phyloP scores from a whole-genome alignment of 805 yeast species.

The Torulaspora franciscae region DNA sequence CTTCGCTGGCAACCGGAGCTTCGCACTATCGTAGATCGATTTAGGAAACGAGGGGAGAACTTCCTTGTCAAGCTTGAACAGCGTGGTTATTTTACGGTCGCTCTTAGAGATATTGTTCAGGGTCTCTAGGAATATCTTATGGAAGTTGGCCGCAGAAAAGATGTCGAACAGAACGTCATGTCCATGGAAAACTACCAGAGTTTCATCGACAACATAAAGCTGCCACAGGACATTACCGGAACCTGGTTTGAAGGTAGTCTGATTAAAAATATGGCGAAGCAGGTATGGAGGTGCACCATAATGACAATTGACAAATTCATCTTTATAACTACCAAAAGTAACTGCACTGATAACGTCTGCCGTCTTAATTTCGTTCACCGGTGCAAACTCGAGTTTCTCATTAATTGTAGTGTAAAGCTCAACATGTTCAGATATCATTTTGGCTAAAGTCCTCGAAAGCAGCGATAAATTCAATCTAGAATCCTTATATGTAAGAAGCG shows the following conservation, averaged over 20 bases:
- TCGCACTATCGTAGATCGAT: constrained; percentile 29
- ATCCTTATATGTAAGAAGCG: constrained; percentile 21
- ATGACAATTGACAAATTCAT: constrained; percentile 27
- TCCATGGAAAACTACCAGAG: constrained; percentile 30
- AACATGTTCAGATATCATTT: constrained; percentile 21
- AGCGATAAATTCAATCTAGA: constrained; percentile 17
- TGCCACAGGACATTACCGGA: constrained; percentile 27
- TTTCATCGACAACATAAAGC: constrained; percentile 26
- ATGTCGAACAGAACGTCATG: constrained; percentile 32
- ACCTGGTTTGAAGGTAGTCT: constrained; percentile 22
- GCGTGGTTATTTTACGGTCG: constrained; percentile 1
- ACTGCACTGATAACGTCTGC: constrained; percentile 26
- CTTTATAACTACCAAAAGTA: constrained; percentile 24
- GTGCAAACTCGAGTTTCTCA: constrained; percentile 23
- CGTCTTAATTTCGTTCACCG: constrained; percentile 17
- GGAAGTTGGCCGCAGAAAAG: constrained; percentile 32
- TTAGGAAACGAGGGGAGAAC: constrained; percentile 16
- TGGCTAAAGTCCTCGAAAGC: constrained; percentile 22
- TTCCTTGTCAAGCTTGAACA: constrained; percentile 5
- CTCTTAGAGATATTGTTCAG: constrained; percentile 13
- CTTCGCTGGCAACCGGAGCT: constrained; percentile 25
- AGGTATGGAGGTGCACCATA: constrained; percentile 29
- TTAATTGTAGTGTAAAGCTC: constrained; percentile 27
- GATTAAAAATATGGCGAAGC: constrained; percentile 28
- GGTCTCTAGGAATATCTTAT: constrained; percentile 21